Evolutionary conservation across 441 rosid genomes (phyloP).

Genomic region (Adansonia madagascariensis): DNA sequence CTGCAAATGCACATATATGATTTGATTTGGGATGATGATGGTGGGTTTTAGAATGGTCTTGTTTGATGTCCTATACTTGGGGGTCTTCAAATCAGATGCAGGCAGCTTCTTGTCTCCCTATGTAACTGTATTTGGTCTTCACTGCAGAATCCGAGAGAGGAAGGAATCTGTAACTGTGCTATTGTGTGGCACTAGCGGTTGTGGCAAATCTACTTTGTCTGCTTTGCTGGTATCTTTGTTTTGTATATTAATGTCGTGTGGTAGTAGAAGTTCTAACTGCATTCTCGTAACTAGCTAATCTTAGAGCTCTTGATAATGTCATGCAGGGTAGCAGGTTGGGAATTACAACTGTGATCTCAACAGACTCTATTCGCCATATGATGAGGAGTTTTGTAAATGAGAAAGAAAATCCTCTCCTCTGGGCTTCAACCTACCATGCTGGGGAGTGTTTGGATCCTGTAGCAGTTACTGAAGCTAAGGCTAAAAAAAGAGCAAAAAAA

Average conservation of each 20-base stretch:
- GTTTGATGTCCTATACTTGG: not conserved
- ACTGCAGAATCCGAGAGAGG: slow-evolving; percentile 88
- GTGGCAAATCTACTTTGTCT: slow-evolving; percentile 98
- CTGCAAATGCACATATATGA: not conserved
- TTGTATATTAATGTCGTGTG: slow-evolving; percentile 12
- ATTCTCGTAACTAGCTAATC: not conserved
- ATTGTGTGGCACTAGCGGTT: slow-evolving; percentile 98
- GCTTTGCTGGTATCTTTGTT: slow-evolving; percentile 80
- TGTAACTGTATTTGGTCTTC: slow-evolving; percentile 19
- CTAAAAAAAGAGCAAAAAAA: slow-evolving; percentile 70
- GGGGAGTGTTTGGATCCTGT: slow-evolving; percentile 85
- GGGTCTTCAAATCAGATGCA: slow-evolving; percentile 13
- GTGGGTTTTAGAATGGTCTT: not conserved
- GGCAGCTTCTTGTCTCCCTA: not conserved
- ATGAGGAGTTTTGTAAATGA: slow-evolving; percentile 96
- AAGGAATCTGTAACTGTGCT: slow-evolving; percentile 94
- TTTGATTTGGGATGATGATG: not conserved
- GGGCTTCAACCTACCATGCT: slow-evolving; percentile 97
- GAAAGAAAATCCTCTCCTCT: slow-evolving; percentile 80
- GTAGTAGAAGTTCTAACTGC: not conserved
- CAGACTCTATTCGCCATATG: slow-evolving; percentile 94
- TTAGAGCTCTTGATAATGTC: slow-evolving; percentile 18
- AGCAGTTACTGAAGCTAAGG: slow-evolving; percentile 91
- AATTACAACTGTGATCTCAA: slow-evolving; percentile 89
- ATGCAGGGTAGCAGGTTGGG: slow-evolving; percentile 90